Evolutionary conservation across 305 asterid genomes (phyloP).

Genomic region (Solanum chacoense): DNA sequence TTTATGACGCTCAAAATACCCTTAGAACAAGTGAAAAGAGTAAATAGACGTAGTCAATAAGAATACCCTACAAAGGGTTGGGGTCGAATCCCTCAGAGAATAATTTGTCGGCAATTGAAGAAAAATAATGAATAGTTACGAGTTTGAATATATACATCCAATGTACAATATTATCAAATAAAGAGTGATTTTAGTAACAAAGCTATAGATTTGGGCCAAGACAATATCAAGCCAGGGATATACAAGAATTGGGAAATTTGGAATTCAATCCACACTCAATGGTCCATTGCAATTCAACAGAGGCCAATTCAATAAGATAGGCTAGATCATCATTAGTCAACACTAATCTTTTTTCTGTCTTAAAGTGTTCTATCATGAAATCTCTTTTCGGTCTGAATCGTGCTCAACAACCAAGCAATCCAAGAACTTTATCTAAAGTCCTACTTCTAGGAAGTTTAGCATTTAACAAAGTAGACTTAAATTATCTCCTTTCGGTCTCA

Average conservation of each 20-base stretch:
- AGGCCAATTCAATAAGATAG: not conserved
- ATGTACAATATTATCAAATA: not conserved
- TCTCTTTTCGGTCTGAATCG: not conserved
- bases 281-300: not conserved
- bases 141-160: not conserved
- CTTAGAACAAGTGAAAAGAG: not conserved
- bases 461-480: not conserved
- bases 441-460: not conserved
- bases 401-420: not conserved
- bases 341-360: not conserved
- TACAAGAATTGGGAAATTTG: not conserved
- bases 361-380: not conserved
- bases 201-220: not conserved
- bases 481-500: too few relatives aligned
- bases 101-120: not conserved
- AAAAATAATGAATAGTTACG: not conserved
- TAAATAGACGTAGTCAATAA: not conserved
- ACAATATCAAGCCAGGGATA: not conserved
- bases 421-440: not conserved
- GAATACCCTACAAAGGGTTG: not conserved
- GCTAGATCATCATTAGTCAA: not conserved
- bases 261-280: not conserved
- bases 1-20: too few relatives aligned
- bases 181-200: not conserved
- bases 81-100: not conserved